Evolutionary conservation across 2,329 filamentous ascomycete species (phyloP).

Genomic region (Exophiala lecanii-corni): DNA sequence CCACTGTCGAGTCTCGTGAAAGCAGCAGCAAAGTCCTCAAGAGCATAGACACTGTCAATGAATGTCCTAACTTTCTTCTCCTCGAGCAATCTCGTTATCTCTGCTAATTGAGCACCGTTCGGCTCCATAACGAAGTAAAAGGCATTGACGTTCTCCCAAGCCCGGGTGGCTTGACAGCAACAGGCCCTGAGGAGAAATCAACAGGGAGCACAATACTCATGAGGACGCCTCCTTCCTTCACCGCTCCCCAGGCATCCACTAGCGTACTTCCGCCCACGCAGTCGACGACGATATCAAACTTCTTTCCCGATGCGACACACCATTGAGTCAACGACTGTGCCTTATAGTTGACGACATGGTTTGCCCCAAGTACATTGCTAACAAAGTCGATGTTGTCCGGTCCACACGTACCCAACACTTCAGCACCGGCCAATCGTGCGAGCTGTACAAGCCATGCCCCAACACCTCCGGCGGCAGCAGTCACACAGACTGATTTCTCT

Average conservation of each 20-base stretch:
- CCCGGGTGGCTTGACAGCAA: slow-evolving; percentile 27
- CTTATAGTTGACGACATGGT: slow-evolving; percentile 40
- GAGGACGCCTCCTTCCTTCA: slow-evolving; percentile 34
- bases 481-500: slow-evolving; percentile 33
- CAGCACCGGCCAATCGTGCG: slow-evolving; percentile 34
- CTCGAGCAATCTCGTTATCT: slow-evolving; percentile 38
- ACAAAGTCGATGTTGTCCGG: slow-evolving; percentile 37
- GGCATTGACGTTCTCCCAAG: slow-evolving; percentile 14
- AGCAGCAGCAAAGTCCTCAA: slow-evolving; percentile 37
- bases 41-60: slow-evolving; percentile 38
- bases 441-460: slow-evolving; percentile 43
- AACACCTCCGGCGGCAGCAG: slow-evolving; percentile 41
- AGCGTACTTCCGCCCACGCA: slow-evolving; percentile 40
- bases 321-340: too few relatives aligned
- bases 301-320: too few relatives aligned
- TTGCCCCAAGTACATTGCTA: slow-evolving; percentile 37
- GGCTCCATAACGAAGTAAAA: slow-evolving; percentile 41
- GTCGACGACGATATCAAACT: slow-evolving; percentile 42
- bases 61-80: slow-evolving; percentile 31
- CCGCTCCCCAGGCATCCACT: slow-evolving; percentile 38
- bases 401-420: slow-evolving; percentile 32
- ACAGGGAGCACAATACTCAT: slow-evolving; percentile 39
- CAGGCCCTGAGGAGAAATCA: slow-evolving; percentile 12
- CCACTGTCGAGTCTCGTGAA: slow-evolving; percentile 37
- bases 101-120: slow-evolving; percentile 33